A percentile compares a stretch with the other conserved stretches of the same genome.
Evolutionary conservation across 208 protist species (phyloP).

Genomic region (Trypanosoma melophagium): DNA sequence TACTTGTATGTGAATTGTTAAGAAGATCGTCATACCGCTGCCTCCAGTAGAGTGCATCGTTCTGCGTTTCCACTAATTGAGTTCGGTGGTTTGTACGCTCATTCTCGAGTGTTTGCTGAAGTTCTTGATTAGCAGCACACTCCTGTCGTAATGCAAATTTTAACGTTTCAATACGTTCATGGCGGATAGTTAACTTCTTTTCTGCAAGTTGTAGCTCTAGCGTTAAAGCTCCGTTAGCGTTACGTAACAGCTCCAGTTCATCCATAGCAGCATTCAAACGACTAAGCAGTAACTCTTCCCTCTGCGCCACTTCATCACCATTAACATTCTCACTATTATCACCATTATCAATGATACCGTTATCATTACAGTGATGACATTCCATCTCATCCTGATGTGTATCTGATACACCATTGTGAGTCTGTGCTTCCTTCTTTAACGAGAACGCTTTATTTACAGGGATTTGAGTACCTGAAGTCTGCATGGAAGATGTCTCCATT

Average conservation of each 20-base stretch:
- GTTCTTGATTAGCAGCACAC: slow-evolving; percentile 40
- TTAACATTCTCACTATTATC: background rate
- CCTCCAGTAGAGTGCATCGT: slow-evolving; percentile 69
- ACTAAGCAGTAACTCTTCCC: background rate
- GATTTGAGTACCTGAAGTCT: no score
- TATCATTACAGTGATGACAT: background rate
- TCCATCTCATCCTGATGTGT: no score
- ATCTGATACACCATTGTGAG: no score
- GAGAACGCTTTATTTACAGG: no score
- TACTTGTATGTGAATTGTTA: slow-evolving; percentile 1
- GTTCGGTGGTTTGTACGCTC: slow-evolving; percentile 38
- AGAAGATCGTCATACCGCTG: slow-evolving; percentile 61
- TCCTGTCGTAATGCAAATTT: slow-evolving; percentile 64
- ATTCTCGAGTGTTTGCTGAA: slow-evolving; percentile 48
- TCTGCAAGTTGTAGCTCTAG: slow-evolving; percentile 67
- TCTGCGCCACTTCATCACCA: background rate
- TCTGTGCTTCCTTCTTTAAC: no score
- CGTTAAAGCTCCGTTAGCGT: slow-evolving; percentile 37
- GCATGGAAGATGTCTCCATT: no score
- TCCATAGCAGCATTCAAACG: slow-evolving; percentile 6
- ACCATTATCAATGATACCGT: background rate
- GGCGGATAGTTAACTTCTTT: slow-evolving; percentile 64
- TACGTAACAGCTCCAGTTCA: slow-evolving; percentile 32
- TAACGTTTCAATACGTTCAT: slow-evolving; percentile 76
- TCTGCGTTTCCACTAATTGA: slow-evolving; percentile 45